These are phyloP conservation scores for Cyberlindnera euphorbiae DNA, from an alignment of 805 yeast species.

Conservation along the genomic window DNA sequence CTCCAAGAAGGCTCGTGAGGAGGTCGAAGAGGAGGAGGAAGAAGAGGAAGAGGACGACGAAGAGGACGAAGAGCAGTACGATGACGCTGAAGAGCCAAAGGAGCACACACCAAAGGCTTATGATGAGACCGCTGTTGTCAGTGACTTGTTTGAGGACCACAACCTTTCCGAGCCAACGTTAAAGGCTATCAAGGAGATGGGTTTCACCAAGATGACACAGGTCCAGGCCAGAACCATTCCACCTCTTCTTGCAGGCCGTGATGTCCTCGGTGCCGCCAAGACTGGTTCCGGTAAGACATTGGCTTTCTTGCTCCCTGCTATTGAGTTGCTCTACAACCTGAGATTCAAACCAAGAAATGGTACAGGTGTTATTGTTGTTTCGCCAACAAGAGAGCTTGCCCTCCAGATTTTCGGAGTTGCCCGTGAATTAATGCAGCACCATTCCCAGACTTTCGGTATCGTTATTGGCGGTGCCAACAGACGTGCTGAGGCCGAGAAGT, in stretches of 20 bases:
- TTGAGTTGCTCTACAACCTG: constrained; percentile 83
- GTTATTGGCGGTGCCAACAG: constrained; percentile 99
- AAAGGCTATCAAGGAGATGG: constrained; percentile 82
- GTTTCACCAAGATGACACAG: constrained; percentile 85
- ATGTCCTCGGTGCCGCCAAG: constrained; percentile 98
- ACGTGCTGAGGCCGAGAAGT: constrained; percentile 94
- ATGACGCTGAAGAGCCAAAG: constrained; percentile 18
- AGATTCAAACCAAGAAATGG: constrained; percentile 98
- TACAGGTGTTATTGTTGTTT: constrained; percentile 91
- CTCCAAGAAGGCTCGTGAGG: constrained; percentile 10
- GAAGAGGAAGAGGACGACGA: constrained; percentile 16
- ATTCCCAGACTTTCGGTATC: constrained; percentile 89
- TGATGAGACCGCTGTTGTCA: constrained; percentile 16
- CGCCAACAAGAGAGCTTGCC: constrained; percentile 98
- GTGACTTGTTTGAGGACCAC: constrained; percentile 40
- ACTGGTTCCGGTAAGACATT: constrained; percentile 98
- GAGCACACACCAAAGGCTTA: constrained; percentile 6
- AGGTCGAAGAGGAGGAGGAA: constrained; percentile 20
- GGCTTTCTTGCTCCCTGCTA: constrained; percentile 93
- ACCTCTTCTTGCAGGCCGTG: constrained; percentile 92
- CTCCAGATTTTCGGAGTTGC: constrained; percentile 98
- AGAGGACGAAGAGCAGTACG: constrained; percentile 20
- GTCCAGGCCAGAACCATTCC: constrained; percentile 97
- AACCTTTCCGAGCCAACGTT: constrained; percentile 77
- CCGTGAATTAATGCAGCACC: constrained; percentile 79